Conservation (phyloP, 352 stramenopile genomes). For the Elongisporangium undulatum region DNA sequence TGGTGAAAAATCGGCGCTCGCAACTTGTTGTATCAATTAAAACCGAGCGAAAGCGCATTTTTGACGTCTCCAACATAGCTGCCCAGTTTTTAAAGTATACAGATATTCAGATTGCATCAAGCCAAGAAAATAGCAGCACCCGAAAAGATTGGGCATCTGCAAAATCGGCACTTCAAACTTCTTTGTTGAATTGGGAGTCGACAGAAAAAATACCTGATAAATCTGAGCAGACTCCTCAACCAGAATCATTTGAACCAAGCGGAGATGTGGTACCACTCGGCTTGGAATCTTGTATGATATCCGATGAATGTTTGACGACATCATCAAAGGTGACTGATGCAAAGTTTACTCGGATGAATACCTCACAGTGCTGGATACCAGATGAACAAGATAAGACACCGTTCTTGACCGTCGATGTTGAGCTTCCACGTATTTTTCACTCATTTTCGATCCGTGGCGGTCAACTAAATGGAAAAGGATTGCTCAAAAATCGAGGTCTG, state of each 20-base stretch:
- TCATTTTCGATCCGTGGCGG: conserved; percentile 59
- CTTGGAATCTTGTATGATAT: conserved; percentile 53
- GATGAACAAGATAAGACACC: conserved; percentile 45
- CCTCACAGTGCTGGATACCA: conserved; percentile 48
- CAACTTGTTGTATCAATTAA: conserved; percentile 50
- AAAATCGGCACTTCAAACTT: conserved; percentile 23
- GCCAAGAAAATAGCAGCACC: conserved; percentile 5
- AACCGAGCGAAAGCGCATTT: conserved; percentile 60
- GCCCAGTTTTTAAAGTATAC: conserved; percentile 53
- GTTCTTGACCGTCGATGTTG: conserved; percentile 66
- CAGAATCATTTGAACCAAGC: conserved; percentile 19
- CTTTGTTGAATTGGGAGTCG: conserved; percentile 29
- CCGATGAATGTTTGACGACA: conserved; percentile 46
- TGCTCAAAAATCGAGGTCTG: conserved; percentile 4
- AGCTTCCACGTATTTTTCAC: conserved; percentile 61
- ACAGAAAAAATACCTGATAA: conserved; percentile 11
- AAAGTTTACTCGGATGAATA: conserved; percentile 56
- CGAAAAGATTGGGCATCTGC: conserved; percentile 25
- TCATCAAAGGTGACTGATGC: conserved; percentile 58
- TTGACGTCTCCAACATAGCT: conserved; percentile 44
- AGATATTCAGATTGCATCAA: conserved; percentile 22
- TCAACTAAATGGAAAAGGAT: neutral
- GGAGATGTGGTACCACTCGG: conserved; percentile 50
- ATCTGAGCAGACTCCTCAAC: neutral
- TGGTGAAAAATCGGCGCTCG: conserved; percentile 57